Evolutionary conservation across 129 eudicot genomes (phyloP).

Genomic region (Saposhnikovia divaricata): DNA sequence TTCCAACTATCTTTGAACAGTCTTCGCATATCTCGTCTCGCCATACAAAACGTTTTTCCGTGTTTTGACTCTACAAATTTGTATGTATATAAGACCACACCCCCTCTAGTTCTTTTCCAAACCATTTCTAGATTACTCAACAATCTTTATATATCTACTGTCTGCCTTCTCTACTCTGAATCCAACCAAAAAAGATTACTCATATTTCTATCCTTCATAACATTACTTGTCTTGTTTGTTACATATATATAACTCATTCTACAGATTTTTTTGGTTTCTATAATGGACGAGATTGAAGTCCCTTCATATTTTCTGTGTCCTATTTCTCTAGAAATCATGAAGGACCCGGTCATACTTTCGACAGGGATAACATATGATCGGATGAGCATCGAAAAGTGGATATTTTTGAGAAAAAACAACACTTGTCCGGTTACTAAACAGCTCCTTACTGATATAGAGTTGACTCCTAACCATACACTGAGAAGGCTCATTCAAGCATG

Average conservation of each 20-base stretch:
- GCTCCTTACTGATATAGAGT: slow-evolving; percentile 10
- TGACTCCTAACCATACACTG: slow-evolving; percentile 35
- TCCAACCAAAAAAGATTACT: neutral
- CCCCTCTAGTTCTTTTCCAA: neutral
- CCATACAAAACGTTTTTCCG: slow-evolving; percentile 5
- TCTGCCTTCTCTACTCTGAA: neutral
- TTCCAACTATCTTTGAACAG: neutral
- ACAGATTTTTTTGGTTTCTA: neutral
- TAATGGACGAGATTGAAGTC: slow-evolving; percentile 31
- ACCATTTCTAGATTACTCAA: neutral
- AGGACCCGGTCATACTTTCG: slow-evolving; percentile 33
- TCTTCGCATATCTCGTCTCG: neutral
- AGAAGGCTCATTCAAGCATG: slow-evolving; percentile 31
- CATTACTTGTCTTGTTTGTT: neutral
- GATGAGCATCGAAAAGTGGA: slow-evolving; percentile 35
- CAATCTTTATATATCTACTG: neutral
- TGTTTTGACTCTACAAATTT: slow-evolving; percentile 1
- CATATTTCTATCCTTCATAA: neutral
- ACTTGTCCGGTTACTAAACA: slow-evolving; percentile 40
- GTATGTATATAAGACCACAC: neutral
- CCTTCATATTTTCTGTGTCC: slow-evolving; percentile 60
- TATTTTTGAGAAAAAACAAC: slow-evolving; percentile 17
- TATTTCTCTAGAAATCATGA: slow-evolving; percentile 48
- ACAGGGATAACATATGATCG: slow-evolving; percentile 49
- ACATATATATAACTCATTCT: neutral